A percentile compares a stretch with the other conserved stretches of the same genome.
Evolutionary conservation across 192 early-diverging fungal genomes (phyloP).

Genomic region (Coemansia sp.): DNA sequence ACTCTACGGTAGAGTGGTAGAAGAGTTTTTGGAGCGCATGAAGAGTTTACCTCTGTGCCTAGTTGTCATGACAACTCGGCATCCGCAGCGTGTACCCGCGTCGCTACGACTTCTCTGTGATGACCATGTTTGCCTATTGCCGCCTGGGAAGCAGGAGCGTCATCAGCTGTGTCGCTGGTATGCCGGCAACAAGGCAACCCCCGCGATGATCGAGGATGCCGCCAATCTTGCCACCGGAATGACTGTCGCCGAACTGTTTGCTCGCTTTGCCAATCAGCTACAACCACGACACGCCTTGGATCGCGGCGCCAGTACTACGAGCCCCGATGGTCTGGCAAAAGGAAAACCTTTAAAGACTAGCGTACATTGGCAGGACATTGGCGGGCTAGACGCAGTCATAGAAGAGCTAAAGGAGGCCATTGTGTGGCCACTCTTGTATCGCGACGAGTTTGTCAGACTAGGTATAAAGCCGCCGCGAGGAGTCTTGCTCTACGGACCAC

Average conservation of each 20-base stretch:
- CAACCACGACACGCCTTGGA: not conserved
- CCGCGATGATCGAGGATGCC: not conserved
- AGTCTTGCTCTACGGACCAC: constrained; percentile 79
- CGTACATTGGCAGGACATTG: constrained; percentile 77
- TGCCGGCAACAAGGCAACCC: not conserved
- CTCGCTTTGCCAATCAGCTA: not conserved
- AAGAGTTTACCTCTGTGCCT: constrained; percentile 17
- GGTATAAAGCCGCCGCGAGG: constrained; percentile 79
- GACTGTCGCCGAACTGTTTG: constrained; percentile 28
- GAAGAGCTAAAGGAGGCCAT: constrained; percentile 71
- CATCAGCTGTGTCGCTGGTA: constrained; percentile 30
- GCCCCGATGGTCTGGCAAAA: too few species aligned
- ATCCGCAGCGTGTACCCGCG: constrained; percentile 28
- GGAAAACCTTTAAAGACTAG: not conserved
- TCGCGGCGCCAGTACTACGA: not conserved
- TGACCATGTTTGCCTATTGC: constrained; percentile 38
- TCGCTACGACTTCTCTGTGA: constrained; percentile 33
- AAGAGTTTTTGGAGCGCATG: constrained; percentile 11
- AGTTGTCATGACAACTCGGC: constrained; percentile 48
- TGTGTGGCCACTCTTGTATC: constrained; percentile 72
- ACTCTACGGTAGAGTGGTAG: constrained; percentile 25
- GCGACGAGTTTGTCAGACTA: constrained; percentile 61
- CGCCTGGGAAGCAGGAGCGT: constrained; percentile 26
- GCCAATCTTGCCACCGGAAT: constrained; percentile 22
- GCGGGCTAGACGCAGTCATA: constrained; percentile 72